Percentiles rank a stretch among this genome's conserved stretches.
phyloP scores from a whole-genome alignment of 345 rosid genomes.

The Brassica rapa region DNA sequence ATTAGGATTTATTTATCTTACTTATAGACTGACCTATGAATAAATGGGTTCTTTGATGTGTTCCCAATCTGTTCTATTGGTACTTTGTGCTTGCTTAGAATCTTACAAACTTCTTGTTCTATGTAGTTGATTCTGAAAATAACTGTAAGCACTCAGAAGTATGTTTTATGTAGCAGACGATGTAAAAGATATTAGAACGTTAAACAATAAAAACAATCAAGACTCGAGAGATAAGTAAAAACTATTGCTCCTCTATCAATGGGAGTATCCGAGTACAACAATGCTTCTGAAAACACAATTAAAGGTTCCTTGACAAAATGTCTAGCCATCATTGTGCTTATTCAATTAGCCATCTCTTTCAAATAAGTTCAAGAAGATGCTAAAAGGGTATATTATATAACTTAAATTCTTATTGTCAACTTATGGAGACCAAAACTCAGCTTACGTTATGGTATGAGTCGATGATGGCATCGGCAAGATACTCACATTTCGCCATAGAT shows the following conservation, averaged over 20 bases:
- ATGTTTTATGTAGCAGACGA: background rate
- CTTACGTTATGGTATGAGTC: conserved; percentile 83
- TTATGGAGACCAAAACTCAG: conserved; percentile 36
- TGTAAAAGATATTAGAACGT: background rate
- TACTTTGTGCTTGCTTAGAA: background rate
- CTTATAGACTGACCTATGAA: background rate
- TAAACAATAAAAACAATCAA: background rate
- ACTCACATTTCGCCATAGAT: conserved; percentile 86
- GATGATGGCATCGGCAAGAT: conserved; percentile 84
- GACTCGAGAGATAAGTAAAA: background rate
- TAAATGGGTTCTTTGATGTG: too few relatives aligned
- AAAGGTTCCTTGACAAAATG: conserved; percentile 15
- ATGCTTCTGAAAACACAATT: conserved; percentile 19
- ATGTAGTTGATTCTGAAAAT: too few relatives aligned
- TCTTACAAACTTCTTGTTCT: background rate
- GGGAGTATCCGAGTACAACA: conserved; percentile 39
- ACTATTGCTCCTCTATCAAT: conserved; percentile 31
- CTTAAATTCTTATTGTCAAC: conserved; percentile 12
- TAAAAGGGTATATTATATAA: too few relatives aligned
- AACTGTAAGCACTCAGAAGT: background rate
- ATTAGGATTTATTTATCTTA: background rate
- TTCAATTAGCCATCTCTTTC: conserved; percentile 1
- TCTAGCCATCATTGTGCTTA: conserved; percentile 15
- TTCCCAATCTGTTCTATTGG: background rate
- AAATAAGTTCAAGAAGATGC: conserved; percentile 11